These are phyloP conservation scores for Cyberlindnera euphorbiiphila DNA, from an alignment of 805 yeast species.

Conservation along the genomic window DNA sequence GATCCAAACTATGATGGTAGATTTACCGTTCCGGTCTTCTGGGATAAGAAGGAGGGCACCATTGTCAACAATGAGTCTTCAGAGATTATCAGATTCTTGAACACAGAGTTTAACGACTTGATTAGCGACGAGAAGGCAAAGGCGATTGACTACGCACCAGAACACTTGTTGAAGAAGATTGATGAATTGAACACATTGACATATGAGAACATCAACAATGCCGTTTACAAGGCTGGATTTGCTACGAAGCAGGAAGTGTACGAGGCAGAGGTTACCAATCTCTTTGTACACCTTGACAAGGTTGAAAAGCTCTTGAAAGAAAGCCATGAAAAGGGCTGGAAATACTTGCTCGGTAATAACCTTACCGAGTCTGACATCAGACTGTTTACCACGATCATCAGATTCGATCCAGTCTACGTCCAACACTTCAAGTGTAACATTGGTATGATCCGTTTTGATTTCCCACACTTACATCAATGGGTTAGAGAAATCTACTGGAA, in stretches of 20 bases:
- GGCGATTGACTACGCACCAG: slow-evolving; percentile 60
- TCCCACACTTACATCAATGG: slow-evolving; percentile 79
- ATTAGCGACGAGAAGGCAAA: slow-evolving; percentile 44
- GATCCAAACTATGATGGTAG: slow-evolving; percentile 76
- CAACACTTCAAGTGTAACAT: slow-evolving; percentile 95
- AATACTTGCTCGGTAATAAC: slow-evolving; percentile 54
- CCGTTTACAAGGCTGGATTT: slow-evolving; percentile 91
- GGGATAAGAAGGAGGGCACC: slow-evolving; percentile 80
- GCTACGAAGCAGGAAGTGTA: slow-evolving; percentile 81
- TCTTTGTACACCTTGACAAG: slow-evolving; percentile 66
- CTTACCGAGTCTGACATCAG: slow-evolving; percentile 91
- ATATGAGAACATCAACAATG: slow-evolving; percentile 83
- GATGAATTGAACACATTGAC: slow-evolving; percentile 80
- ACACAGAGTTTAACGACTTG: slow-evolving; percentile 65
- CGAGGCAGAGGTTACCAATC: slow-evolving; percentile 56
- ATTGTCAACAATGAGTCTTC: slow-evolving; percentile 91
- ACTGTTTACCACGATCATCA: slow-evolving; percentile 77
- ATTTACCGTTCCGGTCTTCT: slow-evolving; percentile 88
- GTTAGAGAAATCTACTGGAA: slow-evolving; percentile 80
- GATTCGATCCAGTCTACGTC: slow-evolving; percentile 91
- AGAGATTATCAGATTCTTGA: slow-evolving; percentile 82
- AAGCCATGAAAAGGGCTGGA: slow-evolving; percentile 28
- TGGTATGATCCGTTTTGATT: slow-evolving; percentile 72
- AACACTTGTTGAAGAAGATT: slow-evolving; percentile 46
- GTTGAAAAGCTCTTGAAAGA: slow-evolving; percentile 57